phyloP scores from a whole-genome alignment of 2,329 filamentous ascomycete genomes.

The Teratosphaeria pseudoeucalypti region DNA sequence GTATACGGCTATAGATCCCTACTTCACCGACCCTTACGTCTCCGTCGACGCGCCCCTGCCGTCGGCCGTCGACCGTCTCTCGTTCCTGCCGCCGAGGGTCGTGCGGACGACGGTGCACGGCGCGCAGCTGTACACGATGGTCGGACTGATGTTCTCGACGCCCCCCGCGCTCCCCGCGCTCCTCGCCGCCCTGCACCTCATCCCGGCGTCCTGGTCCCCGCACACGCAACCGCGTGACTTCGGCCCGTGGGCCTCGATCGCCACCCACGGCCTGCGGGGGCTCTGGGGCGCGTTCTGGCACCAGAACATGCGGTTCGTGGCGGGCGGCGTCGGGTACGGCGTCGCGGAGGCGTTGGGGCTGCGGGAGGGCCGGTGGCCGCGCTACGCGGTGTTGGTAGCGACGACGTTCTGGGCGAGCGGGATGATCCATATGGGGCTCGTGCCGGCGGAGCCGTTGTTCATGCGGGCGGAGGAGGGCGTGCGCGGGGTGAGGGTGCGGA shows the following conservation, averaged over 20 bases:
- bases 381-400: conserved; percentile 14
- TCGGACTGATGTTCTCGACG: conserved; percentile 18
- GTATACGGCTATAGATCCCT: conserved; percentile 14
- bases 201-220: conserved; percentile 15
- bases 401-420: conserved; percentile 21
- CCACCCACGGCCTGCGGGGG: conserved; percentile 16
- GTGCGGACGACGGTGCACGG: conserved; percentile 15
- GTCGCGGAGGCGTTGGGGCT: conserved; percentile 12
- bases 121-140: conserved; percentile 17
- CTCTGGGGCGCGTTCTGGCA: conserved; percentile 25
- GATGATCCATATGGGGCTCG: conserved; percentile 21
- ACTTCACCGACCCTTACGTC: conserved; percentile 13
- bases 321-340: conserved; percentile 16
- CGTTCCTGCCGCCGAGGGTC: conserved; percentile 7
- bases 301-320: conserved; percentile 20
- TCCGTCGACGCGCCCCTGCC: conserved; percentile 11
- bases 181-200: conserved; percentile 10
- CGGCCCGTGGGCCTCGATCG: conserved; percentile 13
- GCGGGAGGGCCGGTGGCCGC: conserved; percentile 2
- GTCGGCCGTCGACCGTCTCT: not conserved
- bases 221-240: conserved; percentile 22
- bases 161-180: conserved; percentile 13
- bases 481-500: conserved; percentile 5
- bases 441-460: conserved; percentile 18
- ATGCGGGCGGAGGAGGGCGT: conserved; percentile 2